Evolutionary conservation across 2,329 filamentous ascomycete genomes (phyloP).

Genomic region (Aspergillus sp.): DNA sequence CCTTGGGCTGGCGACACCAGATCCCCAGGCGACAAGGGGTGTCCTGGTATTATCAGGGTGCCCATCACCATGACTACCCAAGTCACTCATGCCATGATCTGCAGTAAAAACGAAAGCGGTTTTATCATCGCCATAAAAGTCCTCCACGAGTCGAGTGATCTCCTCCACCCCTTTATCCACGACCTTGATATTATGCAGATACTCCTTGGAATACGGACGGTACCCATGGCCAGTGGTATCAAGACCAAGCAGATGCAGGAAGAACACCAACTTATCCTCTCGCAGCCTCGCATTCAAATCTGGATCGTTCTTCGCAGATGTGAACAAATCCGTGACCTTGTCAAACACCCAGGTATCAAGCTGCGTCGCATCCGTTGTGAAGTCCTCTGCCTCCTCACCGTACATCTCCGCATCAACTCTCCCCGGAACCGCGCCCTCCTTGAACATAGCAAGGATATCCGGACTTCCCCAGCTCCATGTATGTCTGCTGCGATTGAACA

Average conservation of each 20-base stretch:
- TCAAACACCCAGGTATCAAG: slow-evolving; percentile 96
- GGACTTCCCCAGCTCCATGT: slow-evolving; percentile 99
- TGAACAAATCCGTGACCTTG: slow-evolving; percentile 78
- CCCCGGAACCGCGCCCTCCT: slow-evolving; percentile 80
- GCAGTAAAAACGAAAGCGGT: slow-evolving; percentile 96
- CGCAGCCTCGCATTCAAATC: slow-evolving; percentile 64
- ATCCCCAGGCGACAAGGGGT: slow-evolving; percentile 86
- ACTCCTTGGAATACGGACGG: slow-evolving; percentile 90
- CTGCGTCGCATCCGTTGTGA: slow-evolving; percentile 68
- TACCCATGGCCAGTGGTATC: slow-evolving; percentile 83
- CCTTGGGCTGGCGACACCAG: slow-evolving; percentile 72
- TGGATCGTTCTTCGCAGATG: slow-evolving; percentile 66
- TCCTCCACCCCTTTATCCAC: slow-evolving; percentile 86
- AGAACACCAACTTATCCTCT: slow-evolving; percentile 86
- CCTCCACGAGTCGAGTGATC: slow-evolving; percentile 69
- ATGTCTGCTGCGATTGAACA: slow-evolving; percentile 92
- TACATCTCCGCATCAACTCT: slow-evolving; percentile 84
- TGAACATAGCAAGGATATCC: slow-evolving; percentile 96
- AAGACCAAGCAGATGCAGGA: slow-evolving; percentile 83
- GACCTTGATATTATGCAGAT: slow-evolving; percentile 86
- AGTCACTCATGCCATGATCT: slow-evolving; percentile 98
- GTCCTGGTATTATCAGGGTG: slow-evolving; percentile 96
- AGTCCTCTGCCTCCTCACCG: slow-evolving; percentile 78
- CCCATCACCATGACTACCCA: slow-evolving; percentile 96
- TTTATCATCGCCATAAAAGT: slow-evolving; percentile 75